Conservation (phyloP, 805 yeast species). For the Hanseniaspora guilliermondii region DNA sequence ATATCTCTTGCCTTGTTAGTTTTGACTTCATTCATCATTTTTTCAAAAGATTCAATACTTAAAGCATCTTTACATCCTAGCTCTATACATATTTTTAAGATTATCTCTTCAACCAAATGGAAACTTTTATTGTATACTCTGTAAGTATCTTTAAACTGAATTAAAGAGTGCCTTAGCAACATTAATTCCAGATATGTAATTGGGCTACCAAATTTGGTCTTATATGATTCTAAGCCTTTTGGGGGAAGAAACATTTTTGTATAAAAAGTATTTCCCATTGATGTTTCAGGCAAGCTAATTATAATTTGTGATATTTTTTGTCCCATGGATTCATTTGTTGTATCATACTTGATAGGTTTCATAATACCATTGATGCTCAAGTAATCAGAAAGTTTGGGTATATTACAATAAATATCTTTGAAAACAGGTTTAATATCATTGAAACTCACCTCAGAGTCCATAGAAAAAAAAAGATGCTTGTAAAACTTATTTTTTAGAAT, state of each 20-base stretch:
- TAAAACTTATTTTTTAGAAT: slow-evolving; percentile 9
- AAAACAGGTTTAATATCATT: slow-evolving; percentile 5
- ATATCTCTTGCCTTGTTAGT: slow-evolving; percentile 30
- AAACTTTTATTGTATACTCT: slow-evolving; percentile 46
- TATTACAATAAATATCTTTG: neutral
- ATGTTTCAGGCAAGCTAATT: slow-evolving; percentile 1
- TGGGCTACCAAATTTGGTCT: slow-evolving; percentile 16
- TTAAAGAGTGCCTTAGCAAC: slow-evolving; percentile 6
- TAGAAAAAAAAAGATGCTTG: slow-evolving; percentile 9
- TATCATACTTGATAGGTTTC: neutral
- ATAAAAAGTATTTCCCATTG: neutral
- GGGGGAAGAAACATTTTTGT: neutral
- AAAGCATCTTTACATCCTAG: slow-evolving; percentile 73
- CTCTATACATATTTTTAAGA: slow-evolving; percentile 77
- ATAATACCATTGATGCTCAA: neutral
- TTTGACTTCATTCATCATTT: slow-evolving; percentile 31
- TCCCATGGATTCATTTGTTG: neutral
- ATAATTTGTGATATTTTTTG: slow-evolving; percentile 4
- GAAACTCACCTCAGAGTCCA: slow-evolving; percentile 12
- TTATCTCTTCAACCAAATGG: slow-evolving; percentile 51
- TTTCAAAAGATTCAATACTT: slow-evolving; percentile 56
- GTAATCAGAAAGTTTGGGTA: neutral
- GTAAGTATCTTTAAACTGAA: slow-evolving; percentile 25
- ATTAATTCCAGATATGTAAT: slow-evolving; percentile 16
- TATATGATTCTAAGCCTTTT: neutral